Evolutionary conservation across 1,284 basidiomycete species (phyloP).

Genomic region (Microbotryum silenes-acaulis): DNA sequence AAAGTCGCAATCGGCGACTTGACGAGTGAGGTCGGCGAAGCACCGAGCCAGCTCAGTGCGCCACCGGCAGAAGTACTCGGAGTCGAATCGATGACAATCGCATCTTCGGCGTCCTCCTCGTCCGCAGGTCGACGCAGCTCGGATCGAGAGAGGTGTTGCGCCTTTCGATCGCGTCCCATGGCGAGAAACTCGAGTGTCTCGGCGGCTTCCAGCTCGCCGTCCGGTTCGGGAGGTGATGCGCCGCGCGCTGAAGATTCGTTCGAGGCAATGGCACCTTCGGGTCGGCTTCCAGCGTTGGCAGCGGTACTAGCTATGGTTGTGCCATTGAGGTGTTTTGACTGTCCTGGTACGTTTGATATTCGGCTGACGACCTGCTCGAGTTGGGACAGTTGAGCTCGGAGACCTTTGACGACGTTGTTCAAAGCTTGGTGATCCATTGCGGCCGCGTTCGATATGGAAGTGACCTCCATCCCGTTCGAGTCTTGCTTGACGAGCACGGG

Average conservation of each 20-base stretch:
- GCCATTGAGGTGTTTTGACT: too few species aligned
- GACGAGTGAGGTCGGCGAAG: neutral
- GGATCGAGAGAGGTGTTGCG: constrained; percentile 21
- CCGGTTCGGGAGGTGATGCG: neutral
- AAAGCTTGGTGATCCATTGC: constrained; percentile 20
- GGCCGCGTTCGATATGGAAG: neutral
- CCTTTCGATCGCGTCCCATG: constrained; percentile 28
- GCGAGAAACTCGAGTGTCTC: constrained; percentile 27
- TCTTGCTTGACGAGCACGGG: too few species aligned
- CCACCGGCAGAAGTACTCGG: neutral
- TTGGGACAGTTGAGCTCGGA: constrained; percentile 18
- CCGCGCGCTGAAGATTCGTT: too few species aligned
- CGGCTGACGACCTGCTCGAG: constrained; percentile 20
- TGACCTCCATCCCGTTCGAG: too few species aligned
- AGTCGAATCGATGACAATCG: neutral
- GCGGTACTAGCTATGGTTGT: too few species aligned
- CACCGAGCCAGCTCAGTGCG: neutral
- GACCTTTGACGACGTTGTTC: constrained; percentile 6
- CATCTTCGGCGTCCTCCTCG: constrained; percentile 4
- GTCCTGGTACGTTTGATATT: too few species aligned
- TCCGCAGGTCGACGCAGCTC: constrained; percentile 18
- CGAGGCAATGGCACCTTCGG: too few species aligned
- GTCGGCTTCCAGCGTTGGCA: too few species aligned
- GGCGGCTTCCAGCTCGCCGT: constrained; percentile 29
- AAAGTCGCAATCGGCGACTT: neutral